These are phyloP conservation scores for Carallia brachiata DNA, from an alignment of 345 rosid species.

Conservation along the genomic window DNA sequence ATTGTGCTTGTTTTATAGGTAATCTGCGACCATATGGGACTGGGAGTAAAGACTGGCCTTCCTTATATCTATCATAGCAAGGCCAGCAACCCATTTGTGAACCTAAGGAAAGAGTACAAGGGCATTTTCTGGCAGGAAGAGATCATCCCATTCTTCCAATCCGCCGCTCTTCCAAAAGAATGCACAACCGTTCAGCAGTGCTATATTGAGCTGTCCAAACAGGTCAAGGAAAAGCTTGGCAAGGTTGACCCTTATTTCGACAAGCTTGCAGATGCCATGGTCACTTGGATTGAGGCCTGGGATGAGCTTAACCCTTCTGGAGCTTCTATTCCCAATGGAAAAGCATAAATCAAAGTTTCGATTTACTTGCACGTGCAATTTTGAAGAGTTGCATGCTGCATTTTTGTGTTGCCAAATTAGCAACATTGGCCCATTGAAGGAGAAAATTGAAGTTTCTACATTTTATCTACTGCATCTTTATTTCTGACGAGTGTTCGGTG, in stretches of 20 bases:
- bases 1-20: conserved; percentile 40
- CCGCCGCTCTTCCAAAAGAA: conserved; percentile 61
- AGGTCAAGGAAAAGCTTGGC: conserved; percentile 76
- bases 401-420: background rate
- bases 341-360: conserved; percentile 30
- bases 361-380: background rate
- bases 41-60: conserved; percentile 86
- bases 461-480: conserved; percentile 7
- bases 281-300: conserved; percentile 96
- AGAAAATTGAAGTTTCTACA: background rate
- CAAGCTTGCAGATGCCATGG: conserved; percentile 89
- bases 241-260: conserved; percentile 81
- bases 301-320: conserved; percentile 79
- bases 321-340: conserved; percentile 37
- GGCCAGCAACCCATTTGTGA: conserved; percentile 94
- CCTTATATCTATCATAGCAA: conserved; percentile 93
- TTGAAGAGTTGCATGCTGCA: background rate
- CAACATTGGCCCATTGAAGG: too few relatives aligned
- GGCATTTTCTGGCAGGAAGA: conserved; percentile 98
- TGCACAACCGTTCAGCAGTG: conserved; percentile 77
- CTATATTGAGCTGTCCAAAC: conserved; percentile 73
- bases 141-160: conserved; percentile 88
- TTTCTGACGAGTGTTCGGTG: background rate
- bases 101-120: conserved; percentile 85
- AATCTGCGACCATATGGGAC: conserved; percentile 79